Evolutionary conservation across 2,329 filamentous ascomycete species (phyloP).

Genomic region (Ophidiomyces ophidiicola): DNA sequence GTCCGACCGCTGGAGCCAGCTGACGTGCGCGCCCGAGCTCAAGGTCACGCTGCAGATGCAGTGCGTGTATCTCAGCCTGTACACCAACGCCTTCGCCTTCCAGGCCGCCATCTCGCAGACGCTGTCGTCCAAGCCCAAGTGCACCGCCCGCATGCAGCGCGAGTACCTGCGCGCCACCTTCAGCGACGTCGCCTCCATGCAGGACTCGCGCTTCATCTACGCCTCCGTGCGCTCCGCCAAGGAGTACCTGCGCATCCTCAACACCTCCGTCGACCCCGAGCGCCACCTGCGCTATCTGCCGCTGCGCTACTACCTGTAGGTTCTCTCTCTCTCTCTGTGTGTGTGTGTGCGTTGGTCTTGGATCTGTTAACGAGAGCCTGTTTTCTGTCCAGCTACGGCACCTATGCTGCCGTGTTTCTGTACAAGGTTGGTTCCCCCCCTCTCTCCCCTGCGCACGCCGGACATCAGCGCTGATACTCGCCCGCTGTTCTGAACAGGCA

Average conservation of each 20-base stretch:
- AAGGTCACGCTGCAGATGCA: constrained; percentile 57
- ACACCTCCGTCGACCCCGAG: constrained; percentile 47
- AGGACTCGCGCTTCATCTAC: constrained; percentile 55
- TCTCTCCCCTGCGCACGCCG: neutral
- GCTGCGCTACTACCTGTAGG: constrained; percentile 49
- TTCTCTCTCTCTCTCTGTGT: constrained; percentile 14
- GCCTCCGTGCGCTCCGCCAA: constrained; percentile 54
- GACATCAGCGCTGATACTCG: neutral
- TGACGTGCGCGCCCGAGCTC: constrained; percentile 47
- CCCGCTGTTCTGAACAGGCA: constrained; percentile 28
- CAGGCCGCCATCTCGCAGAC: constrained; percentile 53
- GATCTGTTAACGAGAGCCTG: neutral
- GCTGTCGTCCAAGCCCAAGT: constrained; percentile 30
- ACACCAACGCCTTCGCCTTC: constrained; percentile 65
- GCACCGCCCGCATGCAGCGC: constrained; percentile 26
- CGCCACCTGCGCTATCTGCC: constrained; percentile 53
- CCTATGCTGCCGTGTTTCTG: constrained; percentile 53
- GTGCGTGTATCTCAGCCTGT: constrained; percentile 60
- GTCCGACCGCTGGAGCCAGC: constrained; percentile 54
- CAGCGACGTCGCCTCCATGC: constrained; percentile 46
- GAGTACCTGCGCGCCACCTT: constrained; percentile 36
- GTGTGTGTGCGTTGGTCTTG: too few species aligned
- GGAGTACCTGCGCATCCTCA: constrained; percentile 48
- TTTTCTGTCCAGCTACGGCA: constrained; percentile 34
- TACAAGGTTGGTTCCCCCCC: constrained; percentile 41